phyloP scores from a whole-genome alignment of 768 basidiomycete genomes.

The Ramaria sp. region DNA sequence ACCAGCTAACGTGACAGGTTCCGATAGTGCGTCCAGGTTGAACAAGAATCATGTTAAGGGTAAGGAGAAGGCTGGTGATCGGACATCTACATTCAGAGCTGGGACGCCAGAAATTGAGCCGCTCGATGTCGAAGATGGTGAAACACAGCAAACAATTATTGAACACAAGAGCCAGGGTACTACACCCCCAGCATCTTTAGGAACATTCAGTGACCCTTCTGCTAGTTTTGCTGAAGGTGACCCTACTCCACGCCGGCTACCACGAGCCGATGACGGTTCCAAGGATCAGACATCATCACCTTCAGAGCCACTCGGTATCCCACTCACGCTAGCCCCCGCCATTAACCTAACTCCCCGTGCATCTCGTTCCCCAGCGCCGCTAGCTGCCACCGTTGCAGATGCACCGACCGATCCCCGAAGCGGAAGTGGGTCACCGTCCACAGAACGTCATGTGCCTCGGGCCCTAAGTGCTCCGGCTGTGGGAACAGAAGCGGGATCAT shows the following conservation, averaged over 20 bases:
- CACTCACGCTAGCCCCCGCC: not conserved
- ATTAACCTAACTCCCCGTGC: conserved; percentile 6
- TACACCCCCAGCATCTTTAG: not conserved
- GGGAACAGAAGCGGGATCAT: not conserved
- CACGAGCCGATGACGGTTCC: not conserved
- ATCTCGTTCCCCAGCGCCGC: conserved; percentile 6
- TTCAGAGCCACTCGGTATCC: not conserved
- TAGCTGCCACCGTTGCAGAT: not conserved
- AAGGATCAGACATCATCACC: not conserved
- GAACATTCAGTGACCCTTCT: not conserved
- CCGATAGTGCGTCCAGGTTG: not conserved
- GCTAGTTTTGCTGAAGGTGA: not conserved
- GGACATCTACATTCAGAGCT: not conserved
- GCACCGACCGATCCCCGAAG: not conserved
- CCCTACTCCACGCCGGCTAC: not conserved
- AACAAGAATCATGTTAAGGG: not conserved
- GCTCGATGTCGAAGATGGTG: not conserved
- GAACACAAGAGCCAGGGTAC: not conserved
- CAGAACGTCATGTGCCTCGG: not conserved
- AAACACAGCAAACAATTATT: not conserved
- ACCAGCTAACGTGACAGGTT: not conserved
- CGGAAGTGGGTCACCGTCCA: not conserved
- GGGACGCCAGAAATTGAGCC: not conserved
- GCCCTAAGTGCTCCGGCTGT: not conserved
- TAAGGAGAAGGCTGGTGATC: not conserved